These are phyloP conservation scores for Diutina catenulata DNA, from an alignment of 1,139 yeast species.

Conservation along the genomic window DNA sequence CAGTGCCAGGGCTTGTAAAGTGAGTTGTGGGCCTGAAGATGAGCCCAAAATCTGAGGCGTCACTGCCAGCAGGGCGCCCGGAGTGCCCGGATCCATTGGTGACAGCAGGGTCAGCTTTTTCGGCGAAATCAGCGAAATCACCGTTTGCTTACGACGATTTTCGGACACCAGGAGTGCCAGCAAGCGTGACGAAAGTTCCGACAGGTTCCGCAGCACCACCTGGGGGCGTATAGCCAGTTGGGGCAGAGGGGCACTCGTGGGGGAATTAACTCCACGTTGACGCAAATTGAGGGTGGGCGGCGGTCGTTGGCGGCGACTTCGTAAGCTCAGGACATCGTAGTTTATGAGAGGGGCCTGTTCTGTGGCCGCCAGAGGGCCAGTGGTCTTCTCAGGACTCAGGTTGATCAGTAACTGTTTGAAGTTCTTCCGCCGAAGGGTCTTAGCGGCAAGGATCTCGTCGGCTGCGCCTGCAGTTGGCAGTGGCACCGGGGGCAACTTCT, in stretches of 20 bases:
- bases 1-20: no score
- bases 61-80: conserved; percentile 9
- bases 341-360: background rate
- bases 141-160: conserved; percentile 23
- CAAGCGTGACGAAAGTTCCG: background rate
- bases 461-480: conserved; percentile 7
- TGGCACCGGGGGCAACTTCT: conserved; percentile 31
- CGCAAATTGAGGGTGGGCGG: conserved; percentile 6
- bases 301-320: conserved; percentile 4
- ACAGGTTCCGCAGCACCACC: background rate
- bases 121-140: conserved; percentile 33
- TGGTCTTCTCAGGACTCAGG: background rate
- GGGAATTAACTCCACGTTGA: conserved; percentile 12
- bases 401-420: conserved; percentile 54
- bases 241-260: conserved; percentile 15
- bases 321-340: background rate
- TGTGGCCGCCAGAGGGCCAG: conserved; percentile 9
- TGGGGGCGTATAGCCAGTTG: background rate
- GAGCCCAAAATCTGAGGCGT: conserved; percentile 10
- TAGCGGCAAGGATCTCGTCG: conserved; percentile 29
- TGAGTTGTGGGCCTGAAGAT: no score
- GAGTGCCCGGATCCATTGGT: conserved; percentile 8
- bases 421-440: conserved; percentile 61
- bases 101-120: conserved; percentile 20
- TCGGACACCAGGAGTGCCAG: conserved; percentile 8